Conservation (phyloP, 2,329 filamentous ascomycete species). For the Neopestalotiopsis rosae region DNA sequence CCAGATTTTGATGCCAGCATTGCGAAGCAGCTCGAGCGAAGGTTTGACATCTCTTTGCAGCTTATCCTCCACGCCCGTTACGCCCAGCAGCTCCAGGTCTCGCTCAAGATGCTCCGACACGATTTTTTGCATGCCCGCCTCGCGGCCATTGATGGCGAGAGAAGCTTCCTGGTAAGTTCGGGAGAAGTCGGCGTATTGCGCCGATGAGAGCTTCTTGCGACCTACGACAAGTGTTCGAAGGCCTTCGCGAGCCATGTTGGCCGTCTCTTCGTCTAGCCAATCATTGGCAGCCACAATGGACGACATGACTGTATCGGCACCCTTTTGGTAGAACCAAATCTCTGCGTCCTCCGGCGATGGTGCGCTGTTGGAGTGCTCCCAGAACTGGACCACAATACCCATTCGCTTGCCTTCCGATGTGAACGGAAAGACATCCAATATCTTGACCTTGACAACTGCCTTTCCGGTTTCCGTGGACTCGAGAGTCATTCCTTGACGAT, state of each 20-base stretch:
- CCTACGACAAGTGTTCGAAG: conserved; percentile 93
- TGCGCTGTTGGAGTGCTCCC: conserved; percentile 59
- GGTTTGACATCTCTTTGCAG: conserved; percentile 95
- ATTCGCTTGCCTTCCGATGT: conserved; percentile 98
- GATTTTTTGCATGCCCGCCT: conserved; percentile 80
- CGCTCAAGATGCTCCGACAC: conserved; percentile 83
- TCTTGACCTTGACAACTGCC: conserved; percentile 81
- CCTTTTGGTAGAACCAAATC: conserved; percentile 99
- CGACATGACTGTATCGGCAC: conserved; percentile 98
- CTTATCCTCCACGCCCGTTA: conserved; percentile 97
- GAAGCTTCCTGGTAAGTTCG: conserved; percentile 78
- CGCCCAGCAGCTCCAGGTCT: conserved; percentile 91
- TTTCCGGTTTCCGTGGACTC: conserved; percentile 77
- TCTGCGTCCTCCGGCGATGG: conserved; percentile 66
- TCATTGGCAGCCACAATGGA: conserved; percentile 94
- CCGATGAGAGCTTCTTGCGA: conserved; percentile 79
- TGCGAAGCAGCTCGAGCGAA: conserved; percentile 90
- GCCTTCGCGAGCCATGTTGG: conserved; percentile 99
- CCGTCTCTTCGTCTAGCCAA: conserved; percentile 98
- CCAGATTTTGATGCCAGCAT: conserved; percentile 99
- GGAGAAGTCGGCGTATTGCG: conserved; percentile 84
- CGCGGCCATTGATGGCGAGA: conserved; percentile 78
- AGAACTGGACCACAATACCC: conserved; percentile 94
- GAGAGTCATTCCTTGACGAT: conserved; percentile 84
- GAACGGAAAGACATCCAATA: conserved; percentile 95